Evolutionary conservation across 345 rosid genomes (phyloP), one percentile per base, ranked within the genome.

Genomic region (Excoecaria agallocha): DNA sequence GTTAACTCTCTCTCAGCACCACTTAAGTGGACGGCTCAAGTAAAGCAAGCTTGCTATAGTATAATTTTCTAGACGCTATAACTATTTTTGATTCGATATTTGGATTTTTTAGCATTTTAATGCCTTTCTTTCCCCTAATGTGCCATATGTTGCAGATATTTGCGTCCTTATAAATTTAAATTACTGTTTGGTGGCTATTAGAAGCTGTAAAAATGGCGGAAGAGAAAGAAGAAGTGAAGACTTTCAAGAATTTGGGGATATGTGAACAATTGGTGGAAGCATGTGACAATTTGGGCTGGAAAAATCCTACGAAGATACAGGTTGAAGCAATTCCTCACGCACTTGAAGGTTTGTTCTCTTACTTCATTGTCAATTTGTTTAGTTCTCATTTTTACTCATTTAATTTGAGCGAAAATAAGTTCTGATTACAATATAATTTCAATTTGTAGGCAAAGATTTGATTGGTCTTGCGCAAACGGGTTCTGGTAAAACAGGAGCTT

Each of bases 401-500:
- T 43, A 12, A 16, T 64, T 13, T 38, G 6, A 17, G 50, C 20
- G 13, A 20, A 10, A 19, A 64, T 8, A 45, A 39, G 48, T 12
- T 43, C 1, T 66, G 54, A n/a, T 30, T 45, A 46, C 24, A 24
- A 66, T 20, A 11, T n/a, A 66, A 8, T 43, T 68, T 50, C 10
- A 49, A 48, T 68, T 68, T 49, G 43, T 16, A 91, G 98, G 97
- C 6, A 95, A 90, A 78, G 98, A 95, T 81, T 81, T 95, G 85
- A 95, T 93, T 15, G 98, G 96, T 68, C 90, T 95, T 73, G 99
- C 98, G 0, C 97, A 93, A 69, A 95, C 97, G 0, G 99, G 98
- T 74, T 93, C 98, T 8, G 98, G 97, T 49, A 95, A 91, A 79
- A 95, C 98, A 0, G 99, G 97, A 76, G 99, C 99, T 1, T 95